Conservation (phyloP, 164 flowering plant species). For the Chimonanthus salicifolius region DNA sequence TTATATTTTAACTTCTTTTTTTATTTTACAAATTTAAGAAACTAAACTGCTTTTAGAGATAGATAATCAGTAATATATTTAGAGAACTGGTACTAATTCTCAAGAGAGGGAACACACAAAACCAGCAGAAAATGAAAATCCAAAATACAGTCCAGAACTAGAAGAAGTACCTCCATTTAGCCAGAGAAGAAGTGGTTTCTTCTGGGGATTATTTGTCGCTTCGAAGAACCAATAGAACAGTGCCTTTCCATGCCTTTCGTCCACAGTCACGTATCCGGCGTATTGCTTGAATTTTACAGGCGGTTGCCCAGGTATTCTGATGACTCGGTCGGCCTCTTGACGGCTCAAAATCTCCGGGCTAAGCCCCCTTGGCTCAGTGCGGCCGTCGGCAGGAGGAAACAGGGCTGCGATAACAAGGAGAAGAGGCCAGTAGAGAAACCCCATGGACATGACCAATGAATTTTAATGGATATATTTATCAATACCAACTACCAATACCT, state of each 20-base stretch:
- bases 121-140: too few relatives aligned
- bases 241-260: slow-evolving; percentile 46
- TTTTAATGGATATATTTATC: too few relatives aligned
- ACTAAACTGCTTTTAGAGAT: too few relatives aligned
- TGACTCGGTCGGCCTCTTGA: slow-evolving; percentile 43
- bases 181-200: slow-evolving; percentile 53
- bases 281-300: slow-evolving; percentile 45
- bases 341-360: background rate
- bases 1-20: too few relatives aligned
- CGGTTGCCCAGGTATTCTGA: slow-evolving; percentile 55
- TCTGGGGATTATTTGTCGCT: slow-evolving; percentile 31
- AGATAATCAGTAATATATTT: too few relatives aligned
- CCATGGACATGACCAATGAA: background rate
- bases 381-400: background rate
- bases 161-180: slow-evolving; percentile 49
- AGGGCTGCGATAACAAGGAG: background rate
- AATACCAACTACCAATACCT: too few relatives aligned
- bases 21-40: too few relatives aligned
- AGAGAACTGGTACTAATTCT: too few relatives aligned
- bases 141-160: too few relatives aligned
- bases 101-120: too few relatives aligned
- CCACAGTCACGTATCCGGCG: slow-evolving; percentile 52
- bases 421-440: background rate
- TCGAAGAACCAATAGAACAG: slow-evolving; percentile 71
- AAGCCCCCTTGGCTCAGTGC: background rate